Base-by-base conservation (phyloP, 768 basidiomycete species). In the Termitomyces sp. region DNA sequence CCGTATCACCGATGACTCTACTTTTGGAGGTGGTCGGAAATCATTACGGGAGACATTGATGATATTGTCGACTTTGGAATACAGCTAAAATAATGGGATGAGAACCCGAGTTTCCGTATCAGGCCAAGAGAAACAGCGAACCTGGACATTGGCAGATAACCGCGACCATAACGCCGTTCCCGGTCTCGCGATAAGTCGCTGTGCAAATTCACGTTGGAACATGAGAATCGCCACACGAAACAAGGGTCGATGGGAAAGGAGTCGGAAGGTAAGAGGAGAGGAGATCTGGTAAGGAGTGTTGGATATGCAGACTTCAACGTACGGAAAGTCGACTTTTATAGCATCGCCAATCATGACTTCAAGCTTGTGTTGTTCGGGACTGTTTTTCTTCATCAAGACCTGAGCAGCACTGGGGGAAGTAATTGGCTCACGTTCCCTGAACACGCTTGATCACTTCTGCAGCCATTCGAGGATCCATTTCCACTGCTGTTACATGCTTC, bases 281-380 rank as follows among this genome's bases (percentile, higher is more conserved):
- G 97, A 98, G 68, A 99, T 99, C 74, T 98, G 96, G 75, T 98
- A 99, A 1, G 97, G 97, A 0, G 97, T 99, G 71, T 99, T 99
- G 67, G 93, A 95, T 69, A 99, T 98, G 81, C 96, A 98, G 59
- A 97, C 97, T 74, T 98, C 96, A 63, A 99, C 98, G 76, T 96
- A 98, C 11, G 97, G 97, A 20, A 99, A 79, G 57, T 95, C 92
- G n/a, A 91, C 93, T 76, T 98, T 98, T 70, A 98, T 92, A 71
- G 98, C 98, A 75, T 99, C 97, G 53, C 96, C 97, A 61, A 99
- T 91, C 67, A 97, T 87, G 63, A 98, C 88, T 65, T 97, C 92
- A 1, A 99, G 86, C 70, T 96, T 96, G 66, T 91, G 86, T 74
- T 98, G 96, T 70, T 95, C 94, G 3, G 97, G 94, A 71, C 96